Base-by-base conservation (phyloP, 1,284 basidiomycete species). In the Trametes pubescens region DNA sequence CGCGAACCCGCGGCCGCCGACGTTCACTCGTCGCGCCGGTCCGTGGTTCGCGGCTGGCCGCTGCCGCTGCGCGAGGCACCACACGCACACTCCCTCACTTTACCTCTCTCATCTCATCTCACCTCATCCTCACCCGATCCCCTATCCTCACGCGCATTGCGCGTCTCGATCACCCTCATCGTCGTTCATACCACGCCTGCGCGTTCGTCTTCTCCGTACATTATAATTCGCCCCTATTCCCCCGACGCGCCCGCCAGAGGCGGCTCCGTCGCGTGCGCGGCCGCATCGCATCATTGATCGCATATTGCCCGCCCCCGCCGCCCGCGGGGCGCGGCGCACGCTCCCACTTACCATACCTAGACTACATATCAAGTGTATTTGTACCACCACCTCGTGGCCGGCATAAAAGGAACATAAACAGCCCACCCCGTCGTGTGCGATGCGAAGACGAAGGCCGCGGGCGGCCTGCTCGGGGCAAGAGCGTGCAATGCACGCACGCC, bases 331-430 rank as follows among this genome's bases (percentile, higher is more conserved):
- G 51, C 40, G 58, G 66, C 57, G 53, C 38, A 58, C 54, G 62
- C 71, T 69, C 71, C 77, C 80, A 65, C 62, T 66, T 68, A 68
- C 62, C 67, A 66, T 65, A 69, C 67, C 78, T 83, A 85, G 82
- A 84, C 76, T 70, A 78, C 68, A 69, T 65, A 61, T 64, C 67
- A 66, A 48, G 63, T 86, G 84, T 86, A 85, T 84, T 84, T 84
- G 80, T 85, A 84, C 75, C 11, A 68, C 75, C 76, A 67, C 66
- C 34, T 64, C 57, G 57, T 62, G 60, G 65, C 49, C 40, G 53
- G 59, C 44, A 44, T 44, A 49, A 65, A 64, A 65, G 65, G 62
- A 61, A 67, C 51, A 61, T 44, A 65, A 67, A 69, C 66, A 65
- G 32, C 57, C 16, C 38, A 21, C 46, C 21, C 35, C 37, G 35